Evolutionary conservation across 352 stramenopile genomes (phyloP), one percentile per base, ranked within the genome.

Genomic region (Plasmopara halstedii): DNA sequence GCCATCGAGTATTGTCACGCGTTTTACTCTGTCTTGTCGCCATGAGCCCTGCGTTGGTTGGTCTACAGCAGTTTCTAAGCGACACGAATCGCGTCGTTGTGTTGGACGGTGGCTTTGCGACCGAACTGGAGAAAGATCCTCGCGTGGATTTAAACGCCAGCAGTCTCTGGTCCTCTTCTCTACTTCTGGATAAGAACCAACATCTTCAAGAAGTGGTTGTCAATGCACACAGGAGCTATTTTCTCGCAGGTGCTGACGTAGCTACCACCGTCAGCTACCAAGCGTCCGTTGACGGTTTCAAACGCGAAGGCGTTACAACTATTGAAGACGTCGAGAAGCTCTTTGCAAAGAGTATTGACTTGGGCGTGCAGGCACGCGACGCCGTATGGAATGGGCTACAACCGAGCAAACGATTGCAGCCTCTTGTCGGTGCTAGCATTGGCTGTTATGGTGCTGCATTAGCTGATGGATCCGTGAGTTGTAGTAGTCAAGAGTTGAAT

Each of bases 221-320:
- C 14, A 59, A 63, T 9, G 78, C 75, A 13, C 85, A 95, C 64
- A 70, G 64, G 22, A 67, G 53, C 21, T 95, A 92, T 58, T 92
- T 69, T 53, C 53, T 85, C 18, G 66, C 76, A 0, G 85, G 85
- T 8, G 77, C 85, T 2, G 77, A 95, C 37, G 69, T 93, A 4
- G 73, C 68, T 32, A 94, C 76, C 13, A 93, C 81, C 23, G 66
- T 70, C 31, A 94, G 77, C 46, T 95, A 95, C 55, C 85, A 95
- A 53, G 79, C 80, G 32, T 92, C 79, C 6, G 80, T 81, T 8
- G 74, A 90, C 35, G 85, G 81, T 13, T 93, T 95, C 49, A 72
- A 72, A 50, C 68, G 70, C 41, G 77, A 93, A 27, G 70, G 64
- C 10, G 56, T 80, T 4, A 49, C 68, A n/a, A 52, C 47, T 13